Evolutionary conservation across 768 basidiomycete genomes (phyloP).

Genomic region (Leccinum subgranulosum): DNA sequence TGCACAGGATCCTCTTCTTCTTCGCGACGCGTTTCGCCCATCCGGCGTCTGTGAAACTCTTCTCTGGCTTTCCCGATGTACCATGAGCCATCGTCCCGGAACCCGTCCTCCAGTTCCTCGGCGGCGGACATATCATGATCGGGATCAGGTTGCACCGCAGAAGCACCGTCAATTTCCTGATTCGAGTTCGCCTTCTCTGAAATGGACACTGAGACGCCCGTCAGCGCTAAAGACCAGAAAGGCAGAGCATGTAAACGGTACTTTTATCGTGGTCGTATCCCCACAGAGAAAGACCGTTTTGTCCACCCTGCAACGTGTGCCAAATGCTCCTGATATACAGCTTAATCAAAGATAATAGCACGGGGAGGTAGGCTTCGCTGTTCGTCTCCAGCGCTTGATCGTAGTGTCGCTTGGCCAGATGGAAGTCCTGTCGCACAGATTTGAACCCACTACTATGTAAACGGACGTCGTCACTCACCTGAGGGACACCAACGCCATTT

Average conservation of each 20-base stretch:
- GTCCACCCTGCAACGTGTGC: constrained; percentile 73
- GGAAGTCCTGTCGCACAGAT: constrained; percentile 67
- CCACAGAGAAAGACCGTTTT: constrained; percentile 69
- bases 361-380: constrained; percentile 84
- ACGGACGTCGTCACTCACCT: constrained; percentile 43
- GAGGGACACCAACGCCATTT: constrained; percentile 87
- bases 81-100: constrained; percentile 63
- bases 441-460: background rate
- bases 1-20: constrained; percentile 74
- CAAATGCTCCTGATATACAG: constrained; percentile 82
- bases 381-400: constrained; percentile 88
- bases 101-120: constrained; percentile 28
- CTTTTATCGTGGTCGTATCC: constrained; percentile 48
- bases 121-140: constrained; percentile 5
- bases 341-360: constrained; percentile 76
- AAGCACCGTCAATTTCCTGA: constrained; percentile 24
- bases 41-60: constrained; percentile 62
- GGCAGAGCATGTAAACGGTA: background rate
- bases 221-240: constrained; percentile 6
- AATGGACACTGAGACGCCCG: constrained; percentile 19
- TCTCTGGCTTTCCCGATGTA: constrained; percentile 81
- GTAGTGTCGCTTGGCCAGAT: constrained; percentile 94
- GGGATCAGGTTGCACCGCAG: constrained; percentile 4
- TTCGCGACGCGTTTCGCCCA: constrained; percentile 36
- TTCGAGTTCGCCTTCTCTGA: constrained; percentile 19